phyloP scores from a whole-genome alignment of 1,139 yeast species.

The Suhomyces maxii region DNA sequence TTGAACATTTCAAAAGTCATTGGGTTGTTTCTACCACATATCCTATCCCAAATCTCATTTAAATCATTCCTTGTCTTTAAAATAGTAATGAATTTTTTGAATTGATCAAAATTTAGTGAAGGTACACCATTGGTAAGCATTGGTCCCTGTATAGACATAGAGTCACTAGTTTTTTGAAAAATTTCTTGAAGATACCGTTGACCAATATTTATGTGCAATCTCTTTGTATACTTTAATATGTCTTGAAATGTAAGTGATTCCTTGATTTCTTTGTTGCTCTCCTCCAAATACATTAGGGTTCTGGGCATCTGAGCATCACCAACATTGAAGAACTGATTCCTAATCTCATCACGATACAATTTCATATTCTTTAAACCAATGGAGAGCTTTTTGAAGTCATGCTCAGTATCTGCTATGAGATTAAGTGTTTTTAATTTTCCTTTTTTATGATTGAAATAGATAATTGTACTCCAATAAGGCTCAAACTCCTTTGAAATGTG shows the following conservation, averaged over 20 bases:
- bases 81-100: conserved; percentile 65
- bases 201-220: conserved; percentile 65
- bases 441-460: conserved; percentile 62
- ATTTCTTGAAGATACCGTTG: conserved; percentile 32
- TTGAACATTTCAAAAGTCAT: conserved; percentile 47
- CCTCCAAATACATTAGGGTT: conserved; percentile 24
- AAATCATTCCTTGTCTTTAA: conserved; percentile 40
- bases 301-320: neutral
- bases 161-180: conserved; percentile 49
- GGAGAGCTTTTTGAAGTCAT: conserved; percentile 59
- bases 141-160: neutral
- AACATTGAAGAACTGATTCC: conserved; percentile 31
- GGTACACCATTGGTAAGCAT: neutral
- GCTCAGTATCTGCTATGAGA: conserved; percentile 65
- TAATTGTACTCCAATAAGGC: conserved; percentile 75
- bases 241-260: conserved; percentile 63
- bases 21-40: conserved; percentile 32
- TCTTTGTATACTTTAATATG: conserved; percentile 60
- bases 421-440: conserved; percentile 63
- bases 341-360: conserved; percentile 36
- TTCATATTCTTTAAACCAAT: conserved; percentile 56
- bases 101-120: conserved; percentile 62
- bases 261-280: conserved; percentile 27
- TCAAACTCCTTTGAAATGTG: conserved; percentile 67
- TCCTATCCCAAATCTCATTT: conserved; percentile 24